Percentiles rank a stretch among this genome's conserved stretches.
phyloP scores from a whole-genome alignment of 805 yeast genomes.

The Wickerhamiella brachini region DNA sequence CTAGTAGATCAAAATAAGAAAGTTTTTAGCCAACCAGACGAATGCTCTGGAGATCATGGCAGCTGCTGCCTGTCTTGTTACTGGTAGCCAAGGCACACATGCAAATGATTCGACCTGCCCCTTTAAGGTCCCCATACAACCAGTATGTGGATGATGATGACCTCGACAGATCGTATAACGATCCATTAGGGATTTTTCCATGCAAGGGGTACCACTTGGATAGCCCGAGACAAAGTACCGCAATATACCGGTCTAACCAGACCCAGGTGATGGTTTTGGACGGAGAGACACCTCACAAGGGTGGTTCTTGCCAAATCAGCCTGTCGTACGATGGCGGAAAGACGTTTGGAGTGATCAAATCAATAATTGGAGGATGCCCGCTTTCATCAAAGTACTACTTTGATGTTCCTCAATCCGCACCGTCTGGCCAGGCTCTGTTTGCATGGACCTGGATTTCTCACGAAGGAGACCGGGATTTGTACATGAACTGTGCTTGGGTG shows the following conservation, averaged over 20 bases:
- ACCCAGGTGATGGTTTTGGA: constrained; percentile 8
- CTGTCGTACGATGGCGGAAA: constrained; percentile 16
- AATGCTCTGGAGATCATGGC: neutral
- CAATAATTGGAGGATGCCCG: constrained; percentile 18
- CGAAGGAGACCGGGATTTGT: constrained; percentile 11
- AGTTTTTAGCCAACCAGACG: neutral
- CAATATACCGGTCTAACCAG: constrained; percentile 9
- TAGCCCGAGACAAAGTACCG: constrained; percentile 9
- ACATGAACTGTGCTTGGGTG: neutral
- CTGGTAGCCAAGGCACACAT: constrained; percentile 16
- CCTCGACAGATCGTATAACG: constrained; percentile 13
- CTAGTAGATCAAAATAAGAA: neutral
- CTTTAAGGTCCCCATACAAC: constrained; percentile 14
- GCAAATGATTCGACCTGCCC: constrained; percentile 17
- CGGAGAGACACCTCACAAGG: constrained; percentile 14
- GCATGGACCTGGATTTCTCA: constrained; percentile 17
- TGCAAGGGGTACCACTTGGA: constrained; percentile 16
- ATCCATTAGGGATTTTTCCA: constrained; percentile 13
- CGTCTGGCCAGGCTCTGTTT: constrained; percentile 14
- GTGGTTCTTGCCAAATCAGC: constrained; percentile 18
- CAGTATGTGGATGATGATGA: constrained; percentile 4
- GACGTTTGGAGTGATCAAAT: constrained; percentile 16
- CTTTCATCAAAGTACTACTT: constrained; percentile 11
- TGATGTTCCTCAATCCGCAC: constrained; percentile 12
- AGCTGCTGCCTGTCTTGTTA: neutral